phyloP scores from a whole-genome alignment of 2,329 filamentous ascomycete genomes.

The Colletotrichum sp. region DNA sequence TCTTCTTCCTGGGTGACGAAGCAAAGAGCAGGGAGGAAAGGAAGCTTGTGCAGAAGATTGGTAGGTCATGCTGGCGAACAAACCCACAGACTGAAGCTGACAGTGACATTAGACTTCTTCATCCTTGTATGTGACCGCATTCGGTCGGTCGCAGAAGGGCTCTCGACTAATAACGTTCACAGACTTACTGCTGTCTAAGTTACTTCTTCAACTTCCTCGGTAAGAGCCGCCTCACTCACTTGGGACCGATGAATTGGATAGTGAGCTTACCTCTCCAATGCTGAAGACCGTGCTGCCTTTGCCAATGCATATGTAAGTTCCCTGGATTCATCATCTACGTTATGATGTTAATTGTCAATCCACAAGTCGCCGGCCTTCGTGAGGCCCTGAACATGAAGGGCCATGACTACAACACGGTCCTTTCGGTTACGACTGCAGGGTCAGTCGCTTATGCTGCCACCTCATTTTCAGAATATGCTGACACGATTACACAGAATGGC shows the following conservation, averaged over 20 bases:
- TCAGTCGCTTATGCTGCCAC: not conserved
- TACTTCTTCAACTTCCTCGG: slow-evolving; percentile 44
- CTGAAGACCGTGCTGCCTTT: slow-evolving; percentile 19
- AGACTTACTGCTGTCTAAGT: slow-evolving; percentile 38
- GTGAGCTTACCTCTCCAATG: not conserved
- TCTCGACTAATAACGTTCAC: not conserved
- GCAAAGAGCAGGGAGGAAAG: slow-evolving; percentile 27
- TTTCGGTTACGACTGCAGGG: slow-evolving; percentile 46
- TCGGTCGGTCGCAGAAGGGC: not conserved
- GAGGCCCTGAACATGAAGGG: slow-evolving; percentile 57
- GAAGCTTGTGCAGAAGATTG: slow-evolving; percentile 31
- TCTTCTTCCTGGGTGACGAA: slow-evolving; percentile 20
- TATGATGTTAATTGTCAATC: not conserved
- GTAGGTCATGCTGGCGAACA: not conserved
- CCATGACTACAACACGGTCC: slow-evolving; percentile 66
- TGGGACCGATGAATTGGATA: not conserved
- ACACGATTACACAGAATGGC: not conserved
- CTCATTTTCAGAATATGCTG: not conserved
- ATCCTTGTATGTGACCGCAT: slow-evolving; percentile 30
- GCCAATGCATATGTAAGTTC: slow-evolving; percentile 19
- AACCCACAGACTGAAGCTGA: fast-evolving
- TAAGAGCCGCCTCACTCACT: not conserved
- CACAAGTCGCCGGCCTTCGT: slow-evolving; percentile 56
- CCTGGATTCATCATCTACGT: fast-evolving
- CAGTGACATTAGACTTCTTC: slow-evolving; percentile 30